Percentiles rank a stretch among this genome's conserved stretches.
phyloP scores from a whole-genome alignment of 495 filamentous ascomycete species.

The Neurospora sp. region DNA sequence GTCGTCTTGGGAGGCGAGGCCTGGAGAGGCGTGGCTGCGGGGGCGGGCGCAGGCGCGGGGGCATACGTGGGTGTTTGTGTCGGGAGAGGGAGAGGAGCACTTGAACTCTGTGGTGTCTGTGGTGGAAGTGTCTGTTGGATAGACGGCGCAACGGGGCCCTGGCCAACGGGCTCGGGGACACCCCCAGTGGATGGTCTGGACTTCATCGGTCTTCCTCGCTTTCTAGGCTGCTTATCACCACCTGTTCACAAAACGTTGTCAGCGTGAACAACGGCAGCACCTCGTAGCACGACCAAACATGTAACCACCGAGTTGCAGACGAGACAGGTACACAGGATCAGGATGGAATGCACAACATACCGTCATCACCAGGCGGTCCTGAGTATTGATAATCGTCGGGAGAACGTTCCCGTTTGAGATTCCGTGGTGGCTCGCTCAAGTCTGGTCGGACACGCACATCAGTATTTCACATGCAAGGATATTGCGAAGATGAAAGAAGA shows the following conservation, averaged over 20 bases:
- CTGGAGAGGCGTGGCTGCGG: slow-evolving; percentile 48
- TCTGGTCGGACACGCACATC: slow-evolving; percentile 23
- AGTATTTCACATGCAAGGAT: slow-evolving; percentile 10
- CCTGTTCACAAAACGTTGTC: slow-evolving; percentile 27
- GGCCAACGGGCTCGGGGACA: slow-evolving; percentile 38
- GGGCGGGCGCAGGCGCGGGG: slow-evolving; percentile 54
- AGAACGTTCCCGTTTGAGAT: slow-evolving; percentile 88
- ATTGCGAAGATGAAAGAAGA: neutral
- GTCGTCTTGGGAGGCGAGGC: slow-evolving; percentile 73
- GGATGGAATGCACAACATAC: slow-evolving; percentile 47
- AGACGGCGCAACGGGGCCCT: slow-evolving; percentile 38
- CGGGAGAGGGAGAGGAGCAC: slow-evolving; percentile 54
- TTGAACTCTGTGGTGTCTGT: slow-evolving; percentile 74
- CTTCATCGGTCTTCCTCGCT: slow-evolving; percentile 81
- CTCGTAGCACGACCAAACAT: slow-evolving; percentile 30
- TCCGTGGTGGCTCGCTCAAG: slow-evolving; percentile 34
- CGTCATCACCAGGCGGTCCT: slow-evolving; percentile 59
- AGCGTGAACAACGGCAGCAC: slow-evolving; percentile 22
- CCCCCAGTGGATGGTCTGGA: slow-evolving; percentile 30
- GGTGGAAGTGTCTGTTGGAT: slow-evolving; percentile 42
- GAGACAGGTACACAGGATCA: slow-evolving; percentile 29
- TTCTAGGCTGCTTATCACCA: slow-evolving; percentile 57
- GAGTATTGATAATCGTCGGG: slow-evolving; percentile 64
- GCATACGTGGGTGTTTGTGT: slow-evolving; percentile 43
- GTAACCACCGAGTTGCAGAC: slow-evolving; percentile 13